These are phyloP conservation scores for Penicillium sp. DNA, from an alignment of 2,329 filamentous ascomycete genomes.

Conservation along the genomic window DNA sequence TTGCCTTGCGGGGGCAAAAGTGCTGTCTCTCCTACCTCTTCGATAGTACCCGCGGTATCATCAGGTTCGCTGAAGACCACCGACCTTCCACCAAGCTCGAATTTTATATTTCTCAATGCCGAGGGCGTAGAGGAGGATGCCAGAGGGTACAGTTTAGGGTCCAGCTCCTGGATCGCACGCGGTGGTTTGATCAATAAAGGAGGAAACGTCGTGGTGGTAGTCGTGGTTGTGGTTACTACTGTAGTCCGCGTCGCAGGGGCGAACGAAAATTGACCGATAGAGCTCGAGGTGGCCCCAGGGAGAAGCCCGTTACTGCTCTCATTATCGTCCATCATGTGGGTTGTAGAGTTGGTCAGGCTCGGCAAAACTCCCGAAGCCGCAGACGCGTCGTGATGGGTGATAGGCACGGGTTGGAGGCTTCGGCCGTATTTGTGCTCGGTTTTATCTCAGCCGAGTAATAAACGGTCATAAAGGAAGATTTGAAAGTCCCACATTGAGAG, in stretches of 20 bases:
- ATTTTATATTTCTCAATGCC: conserved; percentile 76
- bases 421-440: background rate
- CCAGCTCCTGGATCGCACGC: conserved; percentile 71
- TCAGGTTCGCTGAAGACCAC: conserved; percentile 69
- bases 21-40: conserved; percentile 52
- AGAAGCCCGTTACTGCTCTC: conserved; percentile 26
- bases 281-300: conserved; percentile 37
- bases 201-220: conserved; percentile 79
- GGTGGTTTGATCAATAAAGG: conserved; percentile 80
- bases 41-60: conserved; percentile 57
- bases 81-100: conserved; percentile 67
- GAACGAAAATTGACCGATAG: conserved; percentile 65
- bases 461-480: conserved; percentile 20
- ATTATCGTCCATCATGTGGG: conserved; percentile 36
- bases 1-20: background rate
- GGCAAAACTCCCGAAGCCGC: background rate
- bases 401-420: background rate
- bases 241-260: conserved; percentile 68
- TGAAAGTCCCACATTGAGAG: no score
- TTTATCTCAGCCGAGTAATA: conserved; percentile 22
- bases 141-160: conserved; percentile 88
- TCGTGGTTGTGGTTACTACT: conserved; percentile 87
- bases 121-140: conserved; percentile 81
- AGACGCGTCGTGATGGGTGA: conserved; percentile 26
- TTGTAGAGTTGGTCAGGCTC: conserved; percentile 3